A percentile compares a stretch with the other conserved stretches of the same genome.
Evolutionary conservation across 2,329 filamentous ascomycete species (phyloP).

Genomic region (Epicoccum sorghinum): DNA sequence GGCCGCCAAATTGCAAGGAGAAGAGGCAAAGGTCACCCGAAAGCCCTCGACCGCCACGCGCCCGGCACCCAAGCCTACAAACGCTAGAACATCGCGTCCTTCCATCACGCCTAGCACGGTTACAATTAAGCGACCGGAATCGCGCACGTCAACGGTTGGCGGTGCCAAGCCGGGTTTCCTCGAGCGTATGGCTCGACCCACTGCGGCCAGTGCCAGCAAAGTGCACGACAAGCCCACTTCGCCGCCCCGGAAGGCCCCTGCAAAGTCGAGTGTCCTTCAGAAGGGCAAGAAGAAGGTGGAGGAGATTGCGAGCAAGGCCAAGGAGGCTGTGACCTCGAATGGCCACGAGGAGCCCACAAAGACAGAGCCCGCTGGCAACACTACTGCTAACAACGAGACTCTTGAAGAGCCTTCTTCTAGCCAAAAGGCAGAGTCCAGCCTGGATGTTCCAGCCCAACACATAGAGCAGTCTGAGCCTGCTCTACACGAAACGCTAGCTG

Average conservation of each 20-base stretch:
- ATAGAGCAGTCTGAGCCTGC: slow-evolving; percentile 11
- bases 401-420: neutral
- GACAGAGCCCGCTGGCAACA: slow-evolving; percentile 7
- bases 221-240: slow-evolving; percentile 64
- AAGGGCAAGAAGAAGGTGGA: slow-evolving; percentile 48
- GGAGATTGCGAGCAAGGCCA: slow-evolving; percentile 42
- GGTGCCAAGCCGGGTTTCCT: slow-evolving; percentile 71
- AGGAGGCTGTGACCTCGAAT: slow-evolving; percentile 41
- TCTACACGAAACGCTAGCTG: slow-evolving; percentile 22
- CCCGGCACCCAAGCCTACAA: slow-evolving; percentile 35
- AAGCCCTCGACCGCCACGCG: slow-evolving; percentile 49
- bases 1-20: slow-evolving; percentile 64
- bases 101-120: slow-evolving; percentile 43
- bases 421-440: neutral
- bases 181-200: slow-evolving; percentile 82
- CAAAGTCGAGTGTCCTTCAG: slow-evolving; percentile 33
- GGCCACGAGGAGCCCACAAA: slow-evolving; percentile 25
- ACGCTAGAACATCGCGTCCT: slow-evolving; percentile 40
- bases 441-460: slow-evolving; percentile 6
- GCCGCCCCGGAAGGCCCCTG: slow-evolving; percentile 40
- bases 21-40: slow-evolving; percentile 22
- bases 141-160: slow-evolving; percentile 56
- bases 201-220: slow-evolving; percentile 71
- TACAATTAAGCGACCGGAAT: slow-evolving; percentile 58
- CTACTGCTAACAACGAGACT: slow-evolving; percentile 4